Conservation (phyloP, 1,139 yeast genomes). For the Kluyveromyces sp. region DNA sequence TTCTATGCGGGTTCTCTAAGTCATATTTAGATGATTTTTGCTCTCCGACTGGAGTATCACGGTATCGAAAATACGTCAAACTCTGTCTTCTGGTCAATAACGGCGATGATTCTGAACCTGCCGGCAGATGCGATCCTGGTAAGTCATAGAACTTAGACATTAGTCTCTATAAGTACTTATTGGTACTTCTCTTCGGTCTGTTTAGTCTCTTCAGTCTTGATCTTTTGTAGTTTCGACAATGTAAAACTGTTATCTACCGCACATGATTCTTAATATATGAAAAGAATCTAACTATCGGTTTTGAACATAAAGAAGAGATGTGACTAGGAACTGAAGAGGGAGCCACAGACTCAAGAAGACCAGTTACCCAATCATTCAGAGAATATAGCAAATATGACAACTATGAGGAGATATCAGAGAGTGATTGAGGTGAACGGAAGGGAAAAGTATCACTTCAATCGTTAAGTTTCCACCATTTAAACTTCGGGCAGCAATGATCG, state of each 20-base stretch:
- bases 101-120: conserved; percentile 17
- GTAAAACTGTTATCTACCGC: too few relatives aligned
- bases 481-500: conserved; percentile 63
- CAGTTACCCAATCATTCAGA: too few relatives aligned
- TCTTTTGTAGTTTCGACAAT: background rate
- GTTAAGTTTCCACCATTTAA: conserved; percentile 69
- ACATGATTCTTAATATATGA: too few relatives aligned
- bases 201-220: background rate
- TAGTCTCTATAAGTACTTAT: background rate
- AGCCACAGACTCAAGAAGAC: too few relatives aligned
- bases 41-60: conserved; percentile 21
- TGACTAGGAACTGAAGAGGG: too few relatives aligned
- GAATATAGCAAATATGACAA: background rate
- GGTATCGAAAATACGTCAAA: conserved; percentile 23
- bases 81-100: conserved; percentile 16
- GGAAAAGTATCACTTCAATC: conserved; percentile 35
- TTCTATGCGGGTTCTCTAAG: conserved; percentile 27
- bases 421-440: conserved; percentile 22
- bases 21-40: conserved; percentile 28
- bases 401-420: background rate
- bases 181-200: too few relatives aligned
- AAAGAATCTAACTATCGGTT: too few relatives aligned
- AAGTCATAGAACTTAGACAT: conserved; percentile 26
- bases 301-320: too few relatives aligned
- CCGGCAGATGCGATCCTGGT: conserved; percentile 30